A percentile compares a stretch with the other conserved stretches of the same genome.
Conservation (phyloP, 2,329 filamentous ascomycete genomes). For the Fusarium udum region DNA sequence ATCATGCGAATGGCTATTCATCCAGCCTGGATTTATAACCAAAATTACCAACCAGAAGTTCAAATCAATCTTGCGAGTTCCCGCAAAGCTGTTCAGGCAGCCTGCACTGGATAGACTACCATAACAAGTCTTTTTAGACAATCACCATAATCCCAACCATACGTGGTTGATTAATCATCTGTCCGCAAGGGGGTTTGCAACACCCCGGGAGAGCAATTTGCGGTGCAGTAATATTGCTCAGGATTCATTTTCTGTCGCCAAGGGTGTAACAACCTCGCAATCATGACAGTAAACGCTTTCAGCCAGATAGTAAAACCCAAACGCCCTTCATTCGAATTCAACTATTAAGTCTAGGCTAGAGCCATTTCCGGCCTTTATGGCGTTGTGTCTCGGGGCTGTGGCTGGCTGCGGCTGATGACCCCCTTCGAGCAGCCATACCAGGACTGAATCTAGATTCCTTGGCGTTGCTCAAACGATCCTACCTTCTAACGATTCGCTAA, state of each 20-base stretch:
- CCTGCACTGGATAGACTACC: too few relatives aligned
- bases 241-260: neutral
- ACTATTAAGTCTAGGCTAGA: accelerated
- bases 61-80: too few relatives aligned
- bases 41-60: too few relatives aligned
- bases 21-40: too few relatives aligned
- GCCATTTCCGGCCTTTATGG: neutral
- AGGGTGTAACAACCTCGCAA: neutral
- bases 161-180: too few relatives aligned
- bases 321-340: accelerated
- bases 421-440: accelerated
- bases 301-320: accelerated
- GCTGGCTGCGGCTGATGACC: neutral
- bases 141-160: too few relatives aligned
- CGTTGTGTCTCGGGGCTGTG: neutral
- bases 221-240: neutral
- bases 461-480: accelerated
- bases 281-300: neutral
- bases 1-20: too few relatives aligned
- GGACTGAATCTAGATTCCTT: neutral
- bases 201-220: neutral
- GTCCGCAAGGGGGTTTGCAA: too few relatives aligned
- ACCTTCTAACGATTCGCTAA: neutral
- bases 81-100: too few relatives aligned
- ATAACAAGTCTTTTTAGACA: too few relatives aligned